phyloP scores from a whole-genome alignment of 306 rosid genomes.

The Lotus japonicus region DNA sequence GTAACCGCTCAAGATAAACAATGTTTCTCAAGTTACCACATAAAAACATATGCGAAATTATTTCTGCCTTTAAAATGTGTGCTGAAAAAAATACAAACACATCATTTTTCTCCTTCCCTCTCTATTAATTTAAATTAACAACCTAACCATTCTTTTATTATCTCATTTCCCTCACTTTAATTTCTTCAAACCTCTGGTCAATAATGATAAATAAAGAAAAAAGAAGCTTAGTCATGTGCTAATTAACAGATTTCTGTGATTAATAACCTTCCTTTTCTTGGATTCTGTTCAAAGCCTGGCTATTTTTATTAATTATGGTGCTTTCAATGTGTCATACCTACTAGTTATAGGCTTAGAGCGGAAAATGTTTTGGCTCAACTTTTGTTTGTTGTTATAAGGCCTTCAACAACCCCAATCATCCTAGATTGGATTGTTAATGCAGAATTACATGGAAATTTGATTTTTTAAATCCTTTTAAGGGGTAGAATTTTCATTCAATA shows the following conservation, averaged over 20 bases:
- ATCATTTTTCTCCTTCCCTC: no score
- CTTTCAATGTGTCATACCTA: constrained; percentile 32
- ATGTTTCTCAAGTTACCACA: no score
- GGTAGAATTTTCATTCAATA: not conserved
- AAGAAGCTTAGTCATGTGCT: no score
- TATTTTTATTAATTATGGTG: constrained; percentile 18
- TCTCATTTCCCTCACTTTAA: no score
- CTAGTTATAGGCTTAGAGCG: not conserved
- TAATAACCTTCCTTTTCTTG: constrained; percentile 3
- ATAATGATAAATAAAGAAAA: no score
- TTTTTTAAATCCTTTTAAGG: not conserved
- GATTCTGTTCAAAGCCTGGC: constrained; percentile 13
- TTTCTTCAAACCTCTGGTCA: no score
- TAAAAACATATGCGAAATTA: no score
- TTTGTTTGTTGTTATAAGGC: constrained; percentile 28
- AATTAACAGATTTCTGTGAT: constrained; percentile 25
- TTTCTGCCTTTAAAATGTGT: no score
- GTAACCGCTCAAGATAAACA: no score
- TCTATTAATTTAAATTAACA: no score
- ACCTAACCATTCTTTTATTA: no score
- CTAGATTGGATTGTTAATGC: constrained; percentile 6
- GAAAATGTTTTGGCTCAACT: constrained; percentile 4
- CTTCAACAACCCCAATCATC: constrained; percentile 25
- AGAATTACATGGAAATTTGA: not conserved
- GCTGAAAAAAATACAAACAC: no score